Base-by-base conservation (phyloP, 1,284 basidiomycete genomes). In the Hemileia vastatrix region DNA sequence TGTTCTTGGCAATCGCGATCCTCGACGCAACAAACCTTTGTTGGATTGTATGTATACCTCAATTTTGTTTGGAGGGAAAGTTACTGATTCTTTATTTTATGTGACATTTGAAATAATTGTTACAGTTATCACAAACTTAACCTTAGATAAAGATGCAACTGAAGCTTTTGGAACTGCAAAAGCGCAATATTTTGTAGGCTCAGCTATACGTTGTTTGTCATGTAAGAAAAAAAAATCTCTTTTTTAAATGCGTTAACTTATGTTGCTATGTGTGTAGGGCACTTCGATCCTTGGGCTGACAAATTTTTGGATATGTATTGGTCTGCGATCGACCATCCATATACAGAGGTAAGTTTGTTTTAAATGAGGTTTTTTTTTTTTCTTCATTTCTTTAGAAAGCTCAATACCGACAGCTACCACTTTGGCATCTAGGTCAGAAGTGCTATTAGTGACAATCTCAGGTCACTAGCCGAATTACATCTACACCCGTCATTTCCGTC, bases 21-120 rank as follows among this genome's bases (percentile, higher is more conserved):
- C 91, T 43, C 86, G 92, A 31, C 83, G 94, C 19, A 85, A 85
- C 69, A 79, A 84, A 64, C 82, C 84, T 2, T 77, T 98, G 27
- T 80, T 95, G 36, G 81, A 88, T 67, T 95, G 68, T 59, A 56
- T 71, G 31, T 62, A 68, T 18, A 49, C 67, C 24, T 13, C 27
- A n/a, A 18, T 54, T 47, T 32, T 11, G 2, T 13, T 61, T 33
- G 62, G 67, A 70, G 47, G 67, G 67, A 24, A 63, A 31, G 44
- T 60, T 45, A 33, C 56, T 66, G 3, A 70, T 67, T 56, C 69
- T 68, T 0, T 71, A 66, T 65, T 66, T 68, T 60, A 69, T 71
- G 61, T 63, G 66, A 13, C 67, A 68, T n/a, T n/a, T n/a, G n/a
- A n/a, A n/a, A n/a, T n/a, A n/a, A n/a, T n/a, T n/a, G n/a, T n/a